Base-by-base conservation (phyloP, 257 asterid species). In the Marsdenia floribunda region DNA sequence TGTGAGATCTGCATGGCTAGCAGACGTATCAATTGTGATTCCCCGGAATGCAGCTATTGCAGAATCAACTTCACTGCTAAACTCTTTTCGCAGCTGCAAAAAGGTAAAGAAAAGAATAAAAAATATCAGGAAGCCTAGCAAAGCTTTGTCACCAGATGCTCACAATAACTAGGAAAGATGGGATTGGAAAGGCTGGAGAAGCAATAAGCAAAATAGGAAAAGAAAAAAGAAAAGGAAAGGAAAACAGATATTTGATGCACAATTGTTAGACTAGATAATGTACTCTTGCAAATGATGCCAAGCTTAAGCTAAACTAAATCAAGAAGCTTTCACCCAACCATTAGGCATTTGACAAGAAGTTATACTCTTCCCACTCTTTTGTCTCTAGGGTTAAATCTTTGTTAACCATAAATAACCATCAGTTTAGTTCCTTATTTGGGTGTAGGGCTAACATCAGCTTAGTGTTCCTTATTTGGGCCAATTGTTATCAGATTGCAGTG, bases 41-140 rank as follows among this genome's bases (percentile, higher is more conserved):
- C 84, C 85, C 66, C 93, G 88, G 37, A 91, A 58, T 76, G 97
- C 93, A 70, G 93, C 80, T 63, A 77, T 73, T 21, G 87, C 89
- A 1, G 96, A 81, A 61, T 92, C 97, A 75, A 87, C 83, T 3
- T 94, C 97, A 81, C 90, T 85, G 81, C 87, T 87, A 85, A 94
- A 94, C 80, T 94, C 97, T 85, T 92, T 92, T 12, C 86, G 90
- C 50, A 94, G 88, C 97, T 94, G 77, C 76, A 82, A 71, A 70
- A 69, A 46, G 50, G 29, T n/a, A 53, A 68, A 82, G 72, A 74
- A 80, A 74, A 69, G 74, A 6, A 19, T 55, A n/a, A 71, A 66
- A 75, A 72, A 75, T 49, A 75, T 76, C 69, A 82, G 80, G 33
- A 53, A 50, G 46, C 15, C 13, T 46, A 19, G 15, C 33, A 50